These are phyloP conservation scores for Nicotiana sylvestris DNA, from an alignment of 257 asterid species.

Conservation along the genomic window DNA sequence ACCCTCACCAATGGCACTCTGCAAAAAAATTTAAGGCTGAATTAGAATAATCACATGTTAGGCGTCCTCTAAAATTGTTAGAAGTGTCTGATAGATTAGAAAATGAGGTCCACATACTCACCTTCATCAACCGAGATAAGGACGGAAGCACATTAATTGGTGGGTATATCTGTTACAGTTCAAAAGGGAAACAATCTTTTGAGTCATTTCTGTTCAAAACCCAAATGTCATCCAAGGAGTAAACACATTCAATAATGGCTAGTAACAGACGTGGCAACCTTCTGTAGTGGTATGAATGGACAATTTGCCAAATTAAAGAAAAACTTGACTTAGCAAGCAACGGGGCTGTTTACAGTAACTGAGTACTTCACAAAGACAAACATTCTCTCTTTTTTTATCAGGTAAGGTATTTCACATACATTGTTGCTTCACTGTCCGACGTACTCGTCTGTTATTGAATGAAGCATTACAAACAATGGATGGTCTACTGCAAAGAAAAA, in stretches of 20 bases:
- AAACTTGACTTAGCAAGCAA: not conserved
- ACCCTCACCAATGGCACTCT: slow-evolving; percentile 99
- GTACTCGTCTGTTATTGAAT: not conserved
- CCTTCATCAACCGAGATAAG: slow-evolving; percentile 97
- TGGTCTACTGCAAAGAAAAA: not conserved
- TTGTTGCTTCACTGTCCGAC: not conserved
- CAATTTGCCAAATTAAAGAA: not conserved
- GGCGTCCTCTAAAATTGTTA: not conserved
- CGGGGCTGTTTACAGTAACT: not conserved
- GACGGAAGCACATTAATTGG: slow-evolving; percentile 97
- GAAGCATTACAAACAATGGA: not conserved
- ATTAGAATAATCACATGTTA: not conserved
- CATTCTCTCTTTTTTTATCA: too few species aligned
- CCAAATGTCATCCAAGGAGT: not conserved
- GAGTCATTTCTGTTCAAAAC: not conserved
- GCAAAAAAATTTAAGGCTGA: slow-evolving; percentile 19
- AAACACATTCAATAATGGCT: not conserved
- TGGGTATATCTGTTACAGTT: slow-evolving; percentile 42
- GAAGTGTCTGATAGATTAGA: not conserved
- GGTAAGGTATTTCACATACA: too few species aligned
- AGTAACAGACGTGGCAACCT: not conserved
- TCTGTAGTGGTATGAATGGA: not conserved
- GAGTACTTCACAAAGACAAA: not conserved
- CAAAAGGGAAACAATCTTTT: not conserved
- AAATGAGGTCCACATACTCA: slow-evolving; percentile 19